Base-by-base conservation (phyloP, 2,329 filamentous ascomycete genomes). In the Ambrosiella beaveri region DNA sequence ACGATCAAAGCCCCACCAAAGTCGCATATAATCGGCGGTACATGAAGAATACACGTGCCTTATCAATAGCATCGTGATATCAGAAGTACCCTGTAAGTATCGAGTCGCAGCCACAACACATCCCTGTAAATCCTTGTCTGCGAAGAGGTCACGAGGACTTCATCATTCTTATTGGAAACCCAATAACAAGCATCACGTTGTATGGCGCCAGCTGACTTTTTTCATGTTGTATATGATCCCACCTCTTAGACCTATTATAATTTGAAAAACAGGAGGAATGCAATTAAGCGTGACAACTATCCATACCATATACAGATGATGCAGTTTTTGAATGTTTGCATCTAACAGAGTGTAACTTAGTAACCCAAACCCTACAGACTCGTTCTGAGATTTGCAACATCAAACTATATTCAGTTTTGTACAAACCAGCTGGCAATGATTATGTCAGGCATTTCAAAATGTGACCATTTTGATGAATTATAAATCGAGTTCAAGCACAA, bases 111-210 rank as follows among this genome's bases (percentile, higher is more conserved):
- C 11, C 15, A 36, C 27, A 15, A 36, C 51, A 39, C 27, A 53
- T 39, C 51, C 51, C 51, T 53, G 51, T 40, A 15, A 38, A 53
- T 53, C 35, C 37, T 38, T 15, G 51, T 53, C 51, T 38, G 15
- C 8, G 15, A 37, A 35, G 7, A 35, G 51, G 51, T 53, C 51
- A 53, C 51, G 51, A 53, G 51, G 51, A 36, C 17, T 36, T 53
- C 11, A 15, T 53, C n/a, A 38, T 38, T 15, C 27, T 19, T n/a
- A 38, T 53, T 15, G 38, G 38, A 39, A 15, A 15, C 35, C 51
- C 51, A 19, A 39, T 37, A 38, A 53, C 51, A 53, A 53, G 51
- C 35, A 53, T 53, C 51, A 53, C 44, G 44, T 47, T 47, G 44
- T 47, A 15, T 47, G n/a, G 11, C 44, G 7, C 11, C n/a, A 47